A percentile compares a stretch with the other conserved stretches of the same genome.
Conservation (phyloP, 2,329 filamentous ascomycete genomes). For the Colletotrichum sp. region DNA sequence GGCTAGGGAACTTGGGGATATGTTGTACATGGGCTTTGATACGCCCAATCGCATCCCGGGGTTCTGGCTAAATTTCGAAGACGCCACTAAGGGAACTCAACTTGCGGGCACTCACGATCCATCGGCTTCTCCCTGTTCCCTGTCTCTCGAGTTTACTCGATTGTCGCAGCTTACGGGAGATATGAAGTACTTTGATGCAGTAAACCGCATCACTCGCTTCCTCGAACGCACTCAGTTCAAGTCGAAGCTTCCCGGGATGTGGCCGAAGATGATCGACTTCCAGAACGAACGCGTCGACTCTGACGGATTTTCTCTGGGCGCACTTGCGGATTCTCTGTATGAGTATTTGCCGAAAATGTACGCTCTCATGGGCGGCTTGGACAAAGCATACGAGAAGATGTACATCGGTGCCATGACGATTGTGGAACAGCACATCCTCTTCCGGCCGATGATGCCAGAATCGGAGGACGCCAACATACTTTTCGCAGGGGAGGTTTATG, state of each 20-base stretch:
- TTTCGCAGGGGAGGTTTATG: conserved; percentile 47
- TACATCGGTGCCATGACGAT: conserved; percentile 59
- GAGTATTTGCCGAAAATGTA: conserved; percentile 52
- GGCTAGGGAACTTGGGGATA: conserved; percentile 65
- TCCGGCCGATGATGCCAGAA: conserved; percentile 69
- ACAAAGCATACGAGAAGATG: conserved; percentile 61
- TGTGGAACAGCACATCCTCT: conserved; percentile 63
- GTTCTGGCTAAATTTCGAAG: conserved; percentile 16
- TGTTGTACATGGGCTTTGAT: conserved; percentile 71
- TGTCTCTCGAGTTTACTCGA: conserved; percentile 75
- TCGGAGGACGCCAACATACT: conserved; percentile 56
- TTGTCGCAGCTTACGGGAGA: conserved; percentile 76
- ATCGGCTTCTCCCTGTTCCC: conserved; percentile 60
- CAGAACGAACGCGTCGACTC: conserved; percentile 47
- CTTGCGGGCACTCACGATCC: conserved; percentile 33
- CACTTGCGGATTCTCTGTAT: conserved; percentile 44
- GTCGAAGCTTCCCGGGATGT: conserved; percentile 74
- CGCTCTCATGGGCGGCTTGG: conserved; percentile 61
- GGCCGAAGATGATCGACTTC: conserved; percentile 70
- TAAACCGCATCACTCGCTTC: conserved; percentile 70
- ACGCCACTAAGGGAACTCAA: conserved; percentile 1
- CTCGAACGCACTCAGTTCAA: conserved; percentile 69
- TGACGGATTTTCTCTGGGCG: conserved; percentile 39
- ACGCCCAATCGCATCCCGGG: conserved; percentile 69
- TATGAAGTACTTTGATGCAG: conserved; percentile 75